Evolutionary conservation across 257 asterid genomes (phyloP), one percentile per base, ranked within the genome.

Genomic region (Solanum chmielewskii): DNA sequence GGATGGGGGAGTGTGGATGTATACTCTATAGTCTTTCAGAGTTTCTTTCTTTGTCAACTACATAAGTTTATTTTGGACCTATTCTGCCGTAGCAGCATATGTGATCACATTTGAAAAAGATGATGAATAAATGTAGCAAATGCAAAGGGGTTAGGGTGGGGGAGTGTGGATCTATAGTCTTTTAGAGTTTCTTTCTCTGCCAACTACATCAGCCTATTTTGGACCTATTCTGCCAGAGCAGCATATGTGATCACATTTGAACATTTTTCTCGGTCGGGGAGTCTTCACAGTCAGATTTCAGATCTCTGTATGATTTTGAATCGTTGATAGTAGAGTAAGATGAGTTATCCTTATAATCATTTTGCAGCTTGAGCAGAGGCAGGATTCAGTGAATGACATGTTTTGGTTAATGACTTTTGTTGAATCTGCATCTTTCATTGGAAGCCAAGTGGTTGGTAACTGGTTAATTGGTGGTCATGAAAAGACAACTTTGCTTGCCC

Each of bases 401-500:
- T 96, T 96, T 91, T 97, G 99, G 99, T 84, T 95, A 89, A 97
- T 97, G 99, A 91, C 94, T 60, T 94, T 96, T 90, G 85, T 87
- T 82, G 97, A 93, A 88, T 92, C 96, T 82, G 94, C 97, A 41
- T 89, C 95, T 71, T 93, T 91, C 56, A 91, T 96, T 27, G 93
- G 92, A 39, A 94, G 98, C 92, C 99, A 95, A 87, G 91, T 87
- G 69, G 70, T 97, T 60, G 98, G 94, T 42, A 95, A 97, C 90
- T 94, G 94, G 92, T 85, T 96, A 73, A 84, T 94, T 91, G 90
- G 89, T 89, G 91, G 93, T 80, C 86, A 91, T 89, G 87, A 83
- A 71, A 83, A 85, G 87, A 90, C 92, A 84, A 90, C 66, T 88
- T 86, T 92, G 25, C 86, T 89, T 68, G 91, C 92, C 85, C 88